phyloP scores from a whole-genome alignment of 345 rosid genomes.

The Erodium maritimum region DNA sequence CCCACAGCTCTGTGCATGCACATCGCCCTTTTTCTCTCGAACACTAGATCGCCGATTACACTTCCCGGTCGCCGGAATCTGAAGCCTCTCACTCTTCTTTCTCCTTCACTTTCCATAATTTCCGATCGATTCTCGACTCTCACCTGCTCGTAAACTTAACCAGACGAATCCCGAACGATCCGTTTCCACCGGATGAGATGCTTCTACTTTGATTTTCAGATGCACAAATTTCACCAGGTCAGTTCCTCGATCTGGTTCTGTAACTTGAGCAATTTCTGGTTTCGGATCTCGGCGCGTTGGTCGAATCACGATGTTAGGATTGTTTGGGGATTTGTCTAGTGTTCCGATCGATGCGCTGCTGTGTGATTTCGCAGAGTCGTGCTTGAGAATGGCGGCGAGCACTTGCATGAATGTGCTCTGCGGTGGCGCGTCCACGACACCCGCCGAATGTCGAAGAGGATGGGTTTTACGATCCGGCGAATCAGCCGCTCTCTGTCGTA shows the following conservation, averaged over 20 bases:
- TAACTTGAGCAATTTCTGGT: background rate
- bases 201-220: background rate
- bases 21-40: conserved; percentile 12
- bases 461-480: conserved; percentile 94
- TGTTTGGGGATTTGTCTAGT: conserved; percentile 23
- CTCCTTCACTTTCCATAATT: background rate
- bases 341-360: conserved; percentile 2
- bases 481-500: conserved; percentile 66
- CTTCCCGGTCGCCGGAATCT: conserved; percentile 9
- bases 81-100: conserved; percentile 1
- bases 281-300: background rate
- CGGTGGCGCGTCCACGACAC: conserved; percentile 42
- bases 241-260: background rate
- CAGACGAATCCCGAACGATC: background rate
- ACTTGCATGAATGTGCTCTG: conserved; percentile 80
- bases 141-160: background rate
- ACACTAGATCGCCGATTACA: conserved; percentile 13
- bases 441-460: conserved; percentile 71
- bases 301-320: background rate
- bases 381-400: conserved; percentile 38
- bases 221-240: background rate
- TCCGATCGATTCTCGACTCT: background rate
- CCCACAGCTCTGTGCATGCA: conserved; percentile 33
- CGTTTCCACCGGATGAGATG: background rate
- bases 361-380: conserved; percentile 6